Percentiles rank a stretch among this genome's conserved stretches.
Evolutionary conservation across 331 rosid genomes (phyloP).

Genomic region (Prunus yedoensis): DNA sequence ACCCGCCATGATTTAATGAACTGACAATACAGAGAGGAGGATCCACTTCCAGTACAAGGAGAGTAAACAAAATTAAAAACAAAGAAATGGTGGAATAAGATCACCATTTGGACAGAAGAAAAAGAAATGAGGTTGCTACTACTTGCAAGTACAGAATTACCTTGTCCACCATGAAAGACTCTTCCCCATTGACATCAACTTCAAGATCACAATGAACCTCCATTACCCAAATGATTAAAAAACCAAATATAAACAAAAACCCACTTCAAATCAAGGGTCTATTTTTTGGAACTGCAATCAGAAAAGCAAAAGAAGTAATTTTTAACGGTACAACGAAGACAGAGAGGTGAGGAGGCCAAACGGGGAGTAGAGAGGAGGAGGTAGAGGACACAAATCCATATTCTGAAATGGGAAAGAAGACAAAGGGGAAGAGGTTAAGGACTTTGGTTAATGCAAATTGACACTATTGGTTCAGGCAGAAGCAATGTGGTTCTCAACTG

Average conservation of each 20-base stretch:
- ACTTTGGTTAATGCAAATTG: constrained; percentile 19
- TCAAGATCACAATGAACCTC: constrained; percentile 74
- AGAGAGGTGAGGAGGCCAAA: constrained; percentile 12
- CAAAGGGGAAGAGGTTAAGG: constrained; percentile 29
- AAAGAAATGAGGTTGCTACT: background rate
- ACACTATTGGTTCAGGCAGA: constrained; percentile 21
- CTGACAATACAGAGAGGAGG: no score
- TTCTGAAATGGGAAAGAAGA: constrained; percentile 39
- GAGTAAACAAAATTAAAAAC: no score
- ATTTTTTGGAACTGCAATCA: constrained; percentile 19
- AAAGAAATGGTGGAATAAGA: no score
- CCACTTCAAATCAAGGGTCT: constrained; percentile 15
- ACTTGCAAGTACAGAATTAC: constrained; percentile 33
- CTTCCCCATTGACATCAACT: constrained; percentile 93
- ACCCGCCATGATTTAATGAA: no score
- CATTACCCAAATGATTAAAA: constrained; percentile 37
- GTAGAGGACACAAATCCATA: constrained; percentile 21
- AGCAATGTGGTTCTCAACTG: constrained; percentile 27
- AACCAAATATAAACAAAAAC: constrained; percentile 1
- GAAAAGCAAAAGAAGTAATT: constrained; percentile 1
- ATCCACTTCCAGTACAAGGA: no score
- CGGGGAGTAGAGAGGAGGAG: constrained; percentile 10
- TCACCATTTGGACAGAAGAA: background rate
- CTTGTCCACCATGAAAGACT: constrained; percentile 80
- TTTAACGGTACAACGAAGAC: constrained; percentile 18